A percentile compares a stretch with the other conserved stretches of the same genome.
Evolutionary conservation across 257 asterid genomes (phyloP).

Genomic region (Ligustrum vulgare): DNA sequence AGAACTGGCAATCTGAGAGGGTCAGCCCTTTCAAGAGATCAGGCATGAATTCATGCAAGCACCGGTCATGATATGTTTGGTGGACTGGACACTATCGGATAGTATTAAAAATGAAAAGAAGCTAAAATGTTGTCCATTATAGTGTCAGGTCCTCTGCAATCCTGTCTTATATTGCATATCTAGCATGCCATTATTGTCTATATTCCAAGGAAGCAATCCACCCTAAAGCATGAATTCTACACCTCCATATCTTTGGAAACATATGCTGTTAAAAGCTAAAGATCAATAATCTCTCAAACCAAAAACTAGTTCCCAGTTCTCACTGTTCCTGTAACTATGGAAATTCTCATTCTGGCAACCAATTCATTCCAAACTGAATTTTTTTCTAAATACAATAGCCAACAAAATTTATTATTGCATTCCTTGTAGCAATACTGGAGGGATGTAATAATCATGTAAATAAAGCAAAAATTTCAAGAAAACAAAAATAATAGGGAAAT

Average conservation of each 20-base stretch:
- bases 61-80: neutral
- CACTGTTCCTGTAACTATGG: neutral
- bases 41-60: neutral
- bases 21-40: neutral
- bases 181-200: neutral
- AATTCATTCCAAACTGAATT: neutral
- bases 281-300: neutral
- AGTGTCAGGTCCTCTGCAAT: neutral
- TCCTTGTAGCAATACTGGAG: no score
- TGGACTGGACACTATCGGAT: neutral
- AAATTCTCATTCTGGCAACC: neutral
- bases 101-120: neutral
- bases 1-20: neutral
- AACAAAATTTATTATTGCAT: no score
- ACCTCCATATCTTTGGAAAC: neutral
- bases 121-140: neutral
- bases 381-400: neutral
- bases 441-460: no score
- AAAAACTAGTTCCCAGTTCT: neutral
- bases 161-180: neutral
- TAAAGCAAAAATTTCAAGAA: neutral
- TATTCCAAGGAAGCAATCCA: neutral
- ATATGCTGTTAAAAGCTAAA: neutral
- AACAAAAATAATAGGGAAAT: neutral
- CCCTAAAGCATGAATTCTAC: neutral